phyloP scores from a whole-genome alignment of 768 basidiomycete genomes.

The Russula vinacea region DNA sequence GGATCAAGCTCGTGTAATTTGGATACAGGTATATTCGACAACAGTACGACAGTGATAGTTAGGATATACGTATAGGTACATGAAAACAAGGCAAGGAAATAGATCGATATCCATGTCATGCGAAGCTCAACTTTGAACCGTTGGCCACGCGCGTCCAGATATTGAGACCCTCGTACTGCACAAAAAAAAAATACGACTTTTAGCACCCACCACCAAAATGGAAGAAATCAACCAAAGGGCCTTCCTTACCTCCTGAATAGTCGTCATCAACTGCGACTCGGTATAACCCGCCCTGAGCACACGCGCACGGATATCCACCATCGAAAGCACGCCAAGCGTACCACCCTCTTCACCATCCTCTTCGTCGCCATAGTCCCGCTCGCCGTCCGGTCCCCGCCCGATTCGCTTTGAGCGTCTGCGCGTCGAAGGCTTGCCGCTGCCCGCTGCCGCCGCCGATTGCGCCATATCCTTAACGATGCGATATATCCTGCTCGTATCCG shows the following conservation, averaged over 20 bases:
- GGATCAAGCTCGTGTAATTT: conserved; percentile 3
- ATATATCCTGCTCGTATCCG: conserved; percentile 80
- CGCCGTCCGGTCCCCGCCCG: conserved; percentile 54
- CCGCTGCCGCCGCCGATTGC: conserved; percentile 34
- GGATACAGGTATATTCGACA: conserved; percentile 22
- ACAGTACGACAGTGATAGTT: conserved; percentile 21
- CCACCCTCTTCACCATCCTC: conserved; percentile 50
- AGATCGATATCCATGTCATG: conserved; percentile 19
- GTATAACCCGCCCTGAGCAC: conserved; percentile 87
- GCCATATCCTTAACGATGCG: conserved; percentile 89
- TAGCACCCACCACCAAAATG: neutral
- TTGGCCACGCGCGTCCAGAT: conserved; percentile 82
- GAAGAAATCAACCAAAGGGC: conserved; percentile 24
- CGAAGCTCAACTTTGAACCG: conserved; percentile 73
- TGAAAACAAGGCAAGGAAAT: conserved; percentile 1
- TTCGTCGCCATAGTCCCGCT: conserved; percentile 68
- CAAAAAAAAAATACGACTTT: conserved; percentile 6
- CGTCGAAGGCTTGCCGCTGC: conserved; percentile 41
- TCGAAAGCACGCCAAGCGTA: conserved; percentile 59
- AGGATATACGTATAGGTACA: conserved; percentile 15
- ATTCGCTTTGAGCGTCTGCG: conserved; percentile 55
- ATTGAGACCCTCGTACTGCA: conserved; percentile 82
- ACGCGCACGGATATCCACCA: conserved; percentile 85
- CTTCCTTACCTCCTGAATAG: conserved; percentile 66
- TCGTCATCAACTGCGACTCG: conserved; percentile 85